Evolutionary conservation across 768 basidiomycete genomes (phyloP), one percentile per base, ranked within the genome.

Genomic region (Dioszegia aurantiaca): DNA sequence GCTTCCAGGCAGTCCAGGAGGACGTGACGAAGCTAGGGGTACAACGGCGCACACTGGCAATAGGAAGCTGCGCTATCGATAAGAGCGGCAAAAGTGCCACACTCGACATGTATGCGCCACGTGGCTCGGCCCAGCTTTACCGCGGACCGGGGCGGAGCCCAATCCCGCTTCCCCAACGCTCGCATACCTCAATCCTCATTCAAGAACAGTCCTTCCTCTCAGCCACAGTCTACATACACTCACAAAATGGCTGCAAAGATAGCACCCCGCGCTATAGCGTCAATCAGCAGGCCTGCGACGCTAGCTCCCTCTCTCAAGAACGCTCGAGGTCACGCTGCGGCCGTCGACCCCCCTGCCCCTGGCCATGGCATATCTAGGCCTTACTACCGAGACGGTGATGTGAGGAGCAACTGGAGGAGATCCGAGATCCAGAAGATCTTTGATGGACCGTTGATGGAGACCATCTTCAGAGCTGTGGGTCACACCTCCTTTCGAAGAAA

Each of bases 391-490:
- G 72, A 74, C 31, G 74, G 74, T 4, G 63, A 77, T 56, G 77
- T 82, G 41, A 81, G 85, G 40, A 82, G 83, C 64, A 80, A 86
- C 61, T 93, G 90, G 92, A 79, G 82, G 24, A 85, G 83, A 67
- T 78, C 82, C 27, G 90, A 95, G 77, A 87, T 98, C 56, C 86
- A 90, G 73, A 77, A 82, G 53, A 86, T 97, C 55, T 98, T 89
- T 72, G 85, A 95, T 75, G 81, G 81, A 3, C 89, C 94, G 6
- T 77, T 98, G 51, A 83, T 98, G 67, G 88, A 92, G 43, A 86
- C 94, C 54, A 86, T 94, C 60, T 97, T 88, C 77, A 84, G 85
- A 49, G 87, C 94, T 33, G 89, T 78, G 42, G 53, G 77, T 70
- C 27, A 28, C 0, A 14, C 31, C 33, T 52, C 17, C 33, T 49